These are phyloP conservation scores for Colletotrichum sp. DNA, from an alignment of 2,329 filamentous ascomycete species.

Conservation along the genomic window DNA sequence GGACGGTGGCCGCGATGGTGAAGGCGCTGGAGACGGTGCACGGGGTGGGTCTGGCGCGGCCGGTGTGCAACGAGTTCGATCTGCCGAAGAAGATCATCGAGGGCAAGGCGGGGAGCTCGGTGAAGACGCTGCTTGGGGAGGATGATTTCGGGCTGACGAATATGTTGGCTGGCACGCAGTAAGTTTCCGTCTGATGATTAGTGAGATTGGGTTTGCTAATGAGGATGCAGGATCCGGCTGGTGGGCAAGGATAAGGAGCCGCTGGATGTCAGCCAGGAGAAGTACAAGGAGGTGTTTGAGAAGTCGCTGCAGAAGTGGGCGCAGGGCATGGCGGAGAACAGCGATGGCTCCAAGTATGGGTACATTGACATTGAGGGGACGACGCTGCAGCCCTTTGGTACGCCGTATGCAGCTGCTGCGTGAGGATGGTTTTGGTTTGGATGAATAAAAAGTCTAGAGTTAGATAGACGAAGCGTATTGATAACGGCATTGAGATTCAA, in stretches of 20 bases:
- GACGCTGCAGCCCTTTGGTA: slow-evolving; percentile 36
- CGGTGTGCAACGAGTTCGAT: slow-evolving; percentile 35
- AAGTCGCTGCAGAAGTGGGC: slow-evolving; percentile 33
- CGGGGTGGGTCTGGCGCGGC: slow-evolving; percentile 60
- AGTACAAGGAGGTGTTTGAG: slow-evolving; percentile 33
- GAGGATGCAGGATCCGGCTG: slow-evolving; percentile 27
- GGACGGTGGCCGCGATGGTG: slow-evolving; percentile 61
- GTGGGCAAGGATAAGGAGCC: slow-evolving; percentile 36
- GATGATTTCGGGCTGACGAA: slow-evolving; percentile 51
- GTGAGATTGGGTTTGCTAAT: not conserved
- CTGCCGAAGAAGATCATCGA: slow-evolving; percentile 31
- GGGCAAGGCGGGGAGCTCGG: slow-evolving; percentile 50
- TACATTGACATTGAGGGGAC: slow-evolving; percentile 34
- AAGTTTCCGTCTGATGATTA: slow-evolving; percentile 12
- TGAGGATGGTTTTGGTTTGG: not conserved
- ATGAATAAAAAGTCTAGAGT: not conserved
- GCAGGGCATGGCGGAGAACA: slow-evolving; percentile 33
- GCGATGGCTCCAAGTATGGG: slow-evolving; percentile 34
- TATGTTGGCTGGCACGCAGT: slow-evolving; percentile 34
- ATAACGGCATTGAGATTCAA: not conserved
- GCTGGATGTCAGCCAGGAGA: slow-evolving; percentile 33
- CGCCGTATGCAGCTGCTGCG: not conserved
- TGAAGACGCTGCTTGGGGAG: slow-evolving; percentile 52
- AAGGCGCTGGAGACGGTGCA: slow-evolving; percentile 61
- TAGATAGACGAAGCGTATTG: not conserved